A percentile compares a stretch with the other conserved stretches of the same genome.
phyloP scores from a whole-genome alignment of 305 asterid species.

The Ilex paraguariensis region DNA sequence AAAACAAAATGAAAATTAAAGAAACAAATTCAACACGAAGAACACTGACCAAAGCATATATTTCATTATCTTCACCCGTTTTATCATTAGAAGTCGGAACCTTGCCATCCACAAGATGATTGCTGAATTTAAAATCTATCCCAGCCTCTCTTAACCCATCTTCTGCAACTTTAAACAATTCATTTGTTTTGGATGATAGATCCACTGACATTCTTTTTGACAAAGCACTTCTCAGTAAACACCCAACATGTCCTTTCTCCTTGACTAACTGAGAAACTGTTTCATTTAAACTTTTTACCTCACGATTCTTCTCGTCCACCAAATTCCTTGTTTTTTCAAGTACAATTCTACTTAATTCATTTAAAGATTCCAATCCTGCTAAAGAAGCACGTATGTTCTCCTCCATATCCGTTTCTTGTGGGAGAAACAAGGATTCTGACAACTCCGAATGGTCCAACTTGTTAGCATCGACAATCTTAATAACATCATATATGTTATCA shows the following conservation, averaged over 20 bases:
- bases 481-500: slow-evolving; percentile 52
- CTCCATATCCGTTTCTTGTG: slow-evolving; percentile 78
- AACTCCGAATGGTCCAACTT: slow-evolving; percentile 49
- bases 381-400: slow-evolving; percentile 80
- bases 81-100: slow-evolving; percentile 40
- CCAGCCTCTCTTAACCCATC: slow-evolving; percentile 85
- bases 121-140: slow-evolving; percentile 69
- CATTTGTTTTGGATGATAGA: slow-evolving; percentile 73
- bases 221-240: slow-evolving; percentile 76
- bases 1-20: slow-evolving; percentile 11
- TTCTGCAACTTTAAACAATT: slow-evolving; percentile 86
- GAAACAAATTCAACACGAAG: slow-evolving; percentile 8
- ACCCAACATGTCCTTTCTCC: slow-evolving; percentile 90
- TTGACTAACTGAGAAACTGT: slow-evolving; percentile 57
- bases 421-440: slow-evolving; percentile 83
- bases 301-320: slow-evolving; percentile 60
- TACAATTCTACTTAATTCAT: slow-evolving; percentile 66
- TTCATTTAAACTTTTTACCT: slow-evolving; percentile 60
- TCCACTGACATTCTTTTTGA: slow-evolving; percentile 69
- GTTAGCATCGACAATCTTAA: slow-evolving; percentile 72
- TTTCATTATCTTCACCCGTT: slow-evolving; percentile 55
- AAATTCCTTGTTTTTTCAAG: slow-evolving; percentile 59
- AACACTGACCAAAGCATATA: slow-evolving; percentile 73
- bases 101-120: slow-evolving; percentile 29
- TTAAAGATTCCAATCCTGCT: slow-evolving; percentile 86